Base-by-base conservation (phyloP, 345 rosid species). In the Psidium friedrichsthalianum region DNA sequence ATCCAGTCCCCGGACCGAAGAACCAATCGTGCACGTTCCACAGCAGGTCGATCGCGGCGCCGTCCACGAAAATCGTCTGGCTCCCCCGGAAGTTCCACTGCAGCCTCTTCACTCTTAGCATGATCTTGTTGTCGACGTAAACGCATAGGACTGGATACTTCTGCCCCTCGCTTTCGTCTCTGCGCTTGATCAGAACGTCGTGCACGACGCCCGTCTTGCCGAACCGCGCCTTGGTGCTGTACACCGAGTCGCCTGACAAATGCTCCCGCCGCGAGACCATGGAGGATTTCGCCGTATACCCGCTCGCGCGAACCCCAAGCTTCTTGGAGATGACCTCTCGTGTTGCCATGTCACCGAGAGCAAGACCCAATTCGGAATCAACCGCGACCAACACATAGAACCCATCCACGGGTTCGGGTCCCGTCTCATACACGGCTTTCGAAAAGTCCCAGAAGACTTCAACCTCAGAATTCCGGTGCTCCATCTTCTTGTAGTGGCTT, bases 11-110 rank as follows among this genome's bases (percentile, higher is more conserved):
- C 83, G 93, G 87, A 55, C 83, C 90, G 85, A 91, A 97, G 91
- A 95, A 95, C 99, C 98, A 97, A 83, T 92, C 95, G 90, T 97
- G 98, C 18, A 94, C 97, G 89, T 97, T 98, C 99, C 99, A 97
- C 94, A 97, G 85, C 88, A 97, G 85, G 91, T 97, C 98, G 86
- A 97, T 94, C 20, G 93, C 89, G 89, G 94, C 91, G 5, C 97
- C 98, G 84, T 97, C 97, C 27, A 95, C 82, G 86, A 95, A 97
- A 36, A 97, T 94, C 5, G 95, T 94, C 86, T 95, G 99, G 83
- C 96, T 96, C 82, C 99, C 98, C 86, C 99, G 90, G 83, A 96
- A 96, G 86, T 95, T 96, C 99, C 98, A 95, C 42, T 94, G 98
- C 86, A 97, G 84, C 85, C 95, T 95, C 92, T 95, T 94, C 44